Evolutionary conservation across 768 basidiomycete genomes (phyloP).

Genomic region (Auriscalpium orientale): DNA sequence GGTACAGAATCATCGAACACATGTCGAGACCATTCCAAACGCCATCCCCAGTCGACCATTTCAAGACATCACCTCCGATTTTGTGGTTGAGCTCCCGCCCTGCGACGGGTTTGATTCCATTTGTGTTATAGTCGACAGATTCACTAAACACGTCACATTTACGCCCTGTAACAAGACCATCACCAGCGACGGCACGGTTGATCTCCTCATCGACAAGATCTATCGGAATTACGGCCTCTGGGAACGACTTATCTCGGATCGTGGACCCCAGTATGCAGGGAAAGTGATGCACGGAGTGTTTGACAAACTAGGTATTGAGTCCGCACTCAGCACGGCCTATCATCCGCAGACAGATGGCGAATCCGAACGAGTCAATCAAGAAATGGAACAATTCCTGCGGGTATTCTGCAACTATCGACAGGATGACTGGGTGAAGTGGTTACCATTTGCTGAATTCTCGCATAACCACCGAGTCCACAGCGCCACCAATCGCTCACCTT

Average conservation of each 20-base stretch:
- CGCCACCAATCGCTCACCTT: conserved; percentile 19
- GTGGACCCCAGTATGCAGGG: too few species aligned
- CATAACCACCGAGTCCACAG: conserved; percentile 26
- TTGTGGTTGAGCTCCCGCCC: not conserved
- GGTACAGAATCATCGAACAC: not conserved
- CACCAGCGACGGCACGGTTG: too few species aligned
- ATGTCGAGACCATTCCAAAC: not conserved
- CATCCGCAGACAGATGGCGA: conserved; percentile 35
- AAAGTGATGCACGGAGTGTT: too few species aligned
- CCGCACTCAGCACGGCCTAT: conserved; percentile 7
- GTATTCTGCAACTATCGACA: conserved; percentile 21
- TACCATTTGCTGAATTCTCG: conserved; percentile 25
- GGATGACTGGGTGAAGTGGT: conserved; percentile 23
- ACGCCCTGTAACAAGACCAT: too few species aligned
- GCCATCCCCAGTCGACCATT: not conserved
- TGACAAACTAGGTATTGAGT: too few species aligned
- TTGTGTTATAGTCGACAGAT: not conserved
- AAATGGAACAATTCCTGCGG: conserved; percentile 27
- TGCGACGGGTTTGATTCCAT: not conserved
- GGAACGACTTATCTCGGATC: too few species aligned
- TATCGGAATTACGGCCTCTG: too few species aligned
- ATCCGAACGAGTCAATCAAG: conserved; percentile 28
- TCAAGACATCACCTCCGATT: not conserved
- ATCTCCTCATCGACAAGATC: too few species aligned
- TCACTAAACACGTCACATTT: too few species aligned